phyloP scores from a whole-genome alignment of 768 basidiomycete genomes.

The Pisolithus orientalis region DNA sequence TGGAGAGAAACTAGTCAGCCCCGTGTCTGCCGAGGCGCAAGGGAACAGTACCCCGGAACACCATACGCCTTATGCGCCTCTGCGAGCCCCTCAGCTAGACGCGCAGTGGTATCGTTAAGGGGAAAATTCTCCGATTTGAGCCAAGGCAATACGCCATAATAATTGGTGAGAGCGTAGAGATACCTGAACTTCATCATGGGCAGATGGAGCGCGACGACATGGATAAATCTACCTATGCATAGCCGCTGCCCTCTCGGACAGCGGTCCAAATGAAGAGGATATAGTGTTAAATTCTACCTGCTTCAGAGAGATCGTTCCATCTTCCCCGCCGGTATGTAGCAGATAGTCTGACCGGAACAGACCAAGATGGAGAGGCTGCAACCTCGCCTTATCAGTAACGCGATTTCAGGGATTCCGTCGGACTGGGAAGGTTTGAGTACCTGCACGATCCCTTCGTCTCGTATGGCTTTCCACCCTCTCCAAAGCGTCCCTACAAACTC shows the following conservation, averaged over 20 bases:
- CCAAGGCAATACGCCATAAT: constrained; percentile 53
- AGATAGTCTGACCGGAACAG: constrained; percentile 95
- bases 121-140: constrained; percentile 60
- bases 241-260: constrained; percentile 61
- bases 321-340: constrained; percentile 49
- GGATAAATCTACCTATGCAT: constrained; percentile 61
- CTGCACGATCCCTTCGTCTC: constrained; percentile 57
- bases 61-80: constrained; percentile 74
- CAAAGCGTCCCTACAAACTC: constrained; percentile 83
- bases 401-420: neutral
- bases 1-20: neutral
- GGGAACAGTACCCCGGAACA: constrained; percentile 37
- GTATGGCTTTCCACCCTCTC: constrained; percentile 75
- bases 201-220: neutral
- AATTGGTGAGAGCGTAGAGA: constrained; percentile 57
- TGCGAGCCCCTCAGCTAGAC: constrained; percentile 70
- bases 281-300: constrained; percentile 99
- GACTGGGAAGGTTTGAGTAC: constrained; percentile 23
- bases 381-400: constrained; percentile 3
- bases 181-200: constrained; percentile 41
- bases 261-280: constrained; percentile 80
- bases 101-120: constrained; percentile 60
- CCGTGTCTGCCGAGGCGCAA: neutral
- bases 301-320: constrained; percentile 47
- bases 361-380: constrained; percentile 77